Conservation (phyloP, 2,329 filamentous ascomycete species). For the Pseudogymnoascus sp. region DNA sequence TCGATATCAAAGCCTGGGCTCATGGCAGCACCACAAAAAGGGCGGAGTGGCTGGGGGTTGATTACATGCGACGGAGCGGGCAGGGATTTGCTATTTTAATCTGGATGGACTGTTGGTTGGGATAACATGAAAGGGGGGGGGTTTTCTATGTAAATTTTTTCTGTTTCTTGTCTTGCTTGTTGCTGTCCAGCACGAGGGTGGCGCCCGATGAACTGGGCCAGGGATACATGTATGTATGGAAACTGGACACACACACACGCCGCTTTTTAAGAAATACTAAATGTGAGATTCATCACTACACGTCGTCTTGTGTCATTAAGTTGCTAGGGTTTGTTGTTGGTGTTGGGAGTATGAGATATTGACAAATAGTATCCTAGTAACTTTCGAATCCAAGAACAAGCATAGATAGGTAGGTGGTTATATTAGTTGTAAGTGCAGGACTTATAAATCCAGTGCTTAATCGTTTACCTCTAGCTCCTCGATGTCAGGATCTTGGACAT, state of each 20-base stretch:
- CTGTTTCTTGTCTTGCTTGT: not conserved
- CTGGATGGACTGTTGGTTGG: not conserved
- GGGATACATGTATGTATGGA: slow-evolving; percentile 1
- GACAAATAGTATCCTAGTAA: not conserved
- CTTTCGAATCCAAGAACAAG: not conserved
- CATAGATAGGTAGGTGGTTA: not conserved
- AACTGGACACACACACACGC: not conserved
- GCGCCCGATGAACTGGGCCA: not conserved
- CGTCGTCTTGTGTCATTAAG: not conserved
- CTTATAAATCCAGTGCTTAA: not conserved
- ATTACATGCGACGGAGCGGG: not conserved
- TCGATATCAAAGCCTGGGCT: not conserved
- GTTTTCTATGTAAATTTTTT: not conserved
- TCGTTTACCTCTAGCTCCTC: not conserved
- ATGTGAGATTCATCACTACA: not conserved
- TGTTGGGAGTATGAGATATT: not conserved
- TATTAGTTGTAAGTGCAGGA: not conserved
- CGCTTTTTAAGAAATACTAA: not conserved
- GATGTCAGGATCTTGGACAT: not conserved
- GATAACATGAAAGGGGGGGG: not conserved
- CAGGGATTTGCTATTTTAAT: not conserved
- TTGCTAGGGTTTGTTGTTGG: not conserved
- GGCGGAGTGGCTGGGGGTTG: not conserved
- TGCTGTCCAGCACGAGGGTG: not conserved
- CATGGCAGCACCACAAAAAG: not conserved